These are phyloP conservation scores for Candida tallmaniae DNA, from an alignment of 805 yeast genomes.

Conservation along the genomic window DNA sequence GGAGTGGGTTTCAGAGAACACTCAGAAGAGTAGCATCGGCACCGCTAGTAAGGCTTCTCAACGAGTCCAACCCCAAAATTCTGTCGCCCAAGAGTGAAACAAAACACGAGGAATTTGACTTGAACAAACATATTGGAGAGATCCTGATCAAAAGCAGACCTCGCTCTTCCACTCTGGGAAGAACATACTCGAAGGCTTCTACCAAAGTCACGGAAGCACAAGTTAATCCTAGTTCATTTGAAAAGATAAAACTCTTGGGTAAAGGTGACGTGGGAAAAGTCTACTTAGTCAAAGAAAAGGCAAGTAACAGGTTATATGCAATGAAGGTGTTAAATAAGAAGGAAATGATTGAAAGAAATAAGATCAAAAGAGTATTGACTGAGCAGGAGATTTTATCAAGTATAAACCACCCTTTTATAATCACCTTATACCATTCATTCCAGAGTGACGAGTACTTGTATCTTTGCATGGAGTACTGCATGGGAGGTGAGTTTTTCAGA, in stretches of 20 bases:
- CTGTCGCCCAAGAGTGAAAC: constrained; percentile 3
- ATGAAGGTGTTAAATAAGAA: constrained; percentile 86
- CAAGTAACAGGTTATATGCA: constrained; percentile 73
- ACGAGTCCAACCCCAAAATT: constrained; percentile 14
- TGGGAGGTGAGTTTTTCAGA: constrained; percentile 98
- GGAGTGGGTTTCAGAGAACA: constrained; percentile 9
- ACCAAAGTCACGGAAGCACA: constrained; percentile 71
- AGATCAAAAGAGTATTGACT: constrained; percentile 89
- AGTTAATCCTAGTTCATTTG: constrained; percentile 84
- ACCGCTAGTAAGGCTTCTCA: constrained; percentile 51
- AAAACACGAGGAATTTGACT: constrained; percentile 35
- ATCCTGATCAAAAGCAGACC: constrained; percentile 32
- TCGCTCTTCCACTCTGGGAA: constrained; percentile 37
- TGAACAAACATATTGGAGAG: constrained; percentile 42
- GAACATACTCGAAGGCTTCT: constrained; percentile 72
- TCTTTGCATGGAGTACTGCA: constrained; percentile 96
- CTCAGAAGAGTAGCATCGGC: constrained; percentile 82
- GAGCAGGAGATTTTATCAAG: constrained; percentile 96
- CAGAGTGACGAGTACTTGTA: constrained; percentile 90
- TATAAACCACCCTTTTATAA: constrained; percentile 95
- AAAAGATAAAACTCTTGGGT: constrained; percentile 84
- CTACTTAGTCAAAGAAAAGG: constrained; percentile 80
- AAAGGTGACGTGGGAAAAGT: constrained; percentile 98
- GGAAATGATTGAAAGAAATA: constrained; percentile 94
- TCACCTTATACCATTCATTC: constrained; percentile 91